These are phyloP conservation scores for Penicillium pancosmium DNA, from an alignment of 495 filamentous ascomycete species.

Conservation along the genomic window DNA sequence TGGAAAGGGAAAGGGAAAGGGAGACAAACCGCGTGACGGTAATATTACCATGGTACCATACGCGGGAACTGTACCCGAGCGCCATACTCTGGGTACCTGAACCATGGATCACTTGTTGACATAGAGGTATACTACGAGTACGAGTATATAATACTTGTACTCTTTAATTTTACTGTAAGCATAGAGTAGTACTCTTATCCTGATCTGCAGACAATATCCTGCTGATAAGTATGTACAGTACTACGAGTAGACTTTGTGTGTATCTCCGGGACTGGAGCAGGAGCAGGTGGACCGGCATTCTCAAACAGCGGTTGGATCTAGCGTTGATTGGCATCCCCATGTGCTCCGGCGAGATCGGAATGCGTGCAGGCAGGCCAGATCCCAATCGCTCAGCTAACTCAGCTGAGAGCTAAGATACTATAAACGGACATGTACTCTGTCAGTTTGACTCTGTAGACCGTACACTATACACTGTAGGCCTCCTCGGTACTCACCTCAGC, in stretches of 20 bases:
- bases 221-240: too few species aligned
- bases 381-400: background rate
- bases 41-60: background rate
- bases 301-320: slow-evolving; percentile 20
- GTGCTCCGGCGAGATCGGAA: slow-evolving; percentile 12
- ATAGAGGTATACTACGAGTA: background rate
- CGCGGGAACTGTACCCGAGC: background rate
- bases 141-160: background rate
- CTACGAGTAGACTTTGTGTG: too few species aligned
- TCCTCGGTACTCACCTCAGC: background rate
- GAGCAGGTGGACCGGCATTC: background rate
- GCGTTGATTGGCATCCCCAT: background rate
- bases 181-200: background rate
- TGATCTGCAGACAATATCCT: background rate
- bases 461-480: background rate
- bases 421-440: background rate
- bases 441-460: background rate
- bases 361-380: background rate
- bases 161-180: background rate
- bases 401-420: too few species aligned
- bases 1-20: slow-evolving; percentile 19
- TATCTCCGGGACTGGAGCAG: background rate
- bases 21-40: slow-evolving; percentile 5
- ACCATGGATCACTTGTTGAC: slow-evolving; percentile 13
- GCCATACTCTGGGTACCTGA: slow-evolving; percentile 11